phyloP scores from a whole-genome alignment of 768 basidiomycete genomes.

The Daedalea quercina region DNA sequence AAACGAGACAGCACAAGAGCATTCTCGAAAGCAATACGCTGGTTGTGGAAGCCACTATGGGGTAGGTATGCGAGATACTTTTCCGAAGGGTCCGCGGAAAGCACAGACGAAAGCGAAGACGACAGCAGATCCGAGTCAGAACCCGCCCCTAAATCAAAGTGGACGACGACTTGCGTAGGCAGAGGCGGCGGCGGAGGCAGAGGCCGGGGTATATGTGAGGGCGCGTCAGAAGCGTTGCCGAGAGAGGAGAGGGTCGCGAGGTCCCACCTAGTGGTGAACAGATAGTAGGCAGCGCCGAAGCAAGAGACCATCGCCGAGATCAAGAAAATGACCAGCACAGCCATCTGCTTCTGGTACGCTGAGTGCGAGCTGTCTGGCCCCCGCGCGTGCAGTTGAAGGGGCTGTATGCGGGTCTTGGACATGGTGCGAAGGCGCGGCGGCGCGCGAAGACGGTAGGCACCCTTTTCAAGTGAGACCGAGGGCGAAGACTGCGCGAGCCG shows the following conservation, averaged over 20 bases:
- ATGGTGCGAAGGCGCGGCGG: slow-evolving; percentile 23
- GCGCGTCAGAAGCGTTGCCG: slow-evolving; percentile 3
- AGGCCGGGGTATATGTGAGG: no score
- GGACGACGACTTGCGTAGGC: slow-evolving; percentile 6
- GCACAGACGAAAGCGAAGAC: neutral
- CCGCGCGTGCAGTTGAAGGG: neutral
- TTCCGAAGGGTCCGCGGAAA: slow-evolving; percentile 18
- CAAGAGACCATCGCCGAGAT: slow-evolving; percentile 41
- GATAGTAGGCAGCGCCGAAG: slow-evolving; percentile 57
- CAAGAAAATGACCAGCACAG: slow-evolving; percentile 40
- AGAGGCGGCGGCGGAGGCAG: no score
- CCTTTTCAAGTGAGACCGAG: slow-evolving; percentile 59
- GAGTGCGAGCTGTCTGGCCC: slow-evolving; percentile 3
- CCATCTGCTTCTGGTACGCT: slow-evolving; percentile 29
- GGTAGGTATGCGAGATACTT: slow-evolving; percentile 70
- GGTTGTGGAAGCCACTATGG: slow-evolving; percentile 82
- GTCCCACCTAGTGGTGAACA: slow-evolving; percentile 54
- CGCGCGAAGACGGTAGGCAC: slow-evolving; percentile 57
- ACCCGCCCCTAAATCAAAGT: slow-evolving; percentile 2
- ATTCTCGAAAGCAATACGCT: slow-evolving; percentile 83
- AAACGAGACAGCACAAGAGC: slow-evolving; percentile 65
- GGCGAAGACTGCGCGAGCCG: slow-evolving; percentile 39
- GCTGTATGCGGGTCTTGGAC: neutral
- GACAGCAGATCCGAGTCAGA: neutral
- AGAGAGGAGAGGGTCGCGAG: neutral